Evolutionary conservation across 2,329 filamentous ascomycete species (phyloP), one percentile per base, ranked within the genome.

Genomic region (Colletotrichum endophyticum): DNA sequence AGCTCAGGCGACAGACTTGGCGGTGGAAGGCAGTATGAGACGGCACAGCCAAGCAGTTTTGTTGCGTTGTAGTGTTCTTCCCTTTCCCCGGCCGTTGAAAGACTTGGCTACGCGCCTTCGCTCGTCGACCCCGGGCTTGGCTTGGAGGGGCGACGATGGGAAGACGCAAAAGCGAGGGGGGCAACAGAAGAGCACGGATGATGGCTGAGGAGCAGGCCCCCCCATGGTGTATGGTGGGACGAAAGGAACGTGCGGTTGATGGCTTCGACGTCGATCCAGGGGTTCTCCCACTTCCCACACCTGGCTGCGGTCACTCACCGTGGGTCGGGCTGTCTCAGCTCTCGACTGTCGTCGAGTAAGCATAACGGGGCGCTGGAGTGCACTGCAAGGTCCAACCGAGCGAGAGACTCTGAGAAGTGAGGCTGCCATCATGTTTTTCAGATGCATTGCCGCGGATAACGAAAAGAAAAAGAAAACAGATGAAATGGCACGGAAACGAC

Each of bases 11-110:
- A 36, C 64, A 49, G 34, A 53, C 59, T 76, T 69, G 57, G 73
- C 73, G 34, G 34, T 8, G 11, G 64, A 25, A 39, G 73, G 32
- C 44, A 44, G 64, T 22, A 69, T 69, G 34, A 76, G 70, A 73
- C 19, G 64, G 59, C 44, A 53, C 70, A 64, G 64, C 70, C 64
- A 70, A 76, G 70, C 39, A 16, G 39, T 64, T 68, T 63, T 49
- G 70, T 16, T 63, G 49, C 25, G 73, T 63, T 16, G 27, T 64
- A 66, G 22, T 61, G 34, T 66, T 16, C 13, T 62, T 16, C n/a
- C 8, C 36, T 12, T 53, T 25, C 44, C 62, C 36, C 19, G 19
- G 13, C 25, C 28, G 2, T 67, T 9, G 15, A 49, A 75, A 27
- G 15, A 15, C 56, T 75, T 75, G 36, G 63, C 63, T 28, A 15